phyloP scores from a whole-genome alignment of 306 rosid genomes.

The Quercus alba region DNA sequence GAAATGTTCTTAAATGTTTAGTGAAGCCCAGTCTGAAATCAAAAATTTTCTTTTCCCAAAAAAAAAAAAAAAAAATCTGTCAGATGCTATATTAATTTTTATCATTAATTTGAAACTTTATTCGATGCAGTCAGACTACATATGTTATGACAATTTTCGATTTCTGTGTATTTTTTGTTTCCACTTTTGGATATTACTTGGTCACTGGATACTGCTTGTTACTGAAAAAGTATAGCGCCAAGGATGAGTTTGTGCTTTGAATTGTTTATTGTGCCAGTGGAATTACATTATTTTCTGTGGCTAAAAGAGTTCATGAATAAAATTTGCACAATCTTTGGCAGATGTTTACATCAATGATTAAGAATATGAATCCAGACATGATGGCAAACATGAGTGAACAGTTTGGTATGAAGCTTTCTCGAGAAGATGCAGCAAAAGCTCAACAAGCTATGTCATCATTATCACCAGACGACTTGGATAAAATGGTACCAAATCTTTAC shows the following conservation, averaged over 20 bases:
- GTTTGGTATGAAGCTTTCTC: constrained; percentile 83
- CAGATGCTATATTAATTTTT: too few species aligned
- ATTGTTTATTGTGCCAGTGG: neutral
- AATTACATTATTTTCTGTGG: neutral
- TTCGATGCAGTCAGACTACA: neutral
- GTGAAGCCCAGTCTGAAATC: too few species aligned
- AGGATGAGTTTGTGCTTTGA: neutral
- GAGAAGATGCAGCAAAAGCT: constrained; percentile 84
- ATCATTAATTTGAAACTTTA: too few species aligned
- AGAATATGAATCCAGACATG: constrained; percentile 95
- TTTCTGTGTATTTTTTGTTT: neutral
- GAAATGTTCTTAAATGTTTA: too few species aligned
- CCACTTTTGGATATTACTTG: neutral
- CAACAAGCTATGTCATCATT: constrained; percentile 86
- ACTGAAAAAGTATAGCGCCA: neutral
- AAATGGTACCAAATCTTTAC: constrained; percentile 55
- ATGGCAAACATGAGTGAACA: constrained; percentile 96
- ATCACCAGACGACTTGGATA: constrained; percentile 80
- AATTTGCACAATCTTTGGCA: constrained; percentile 29
- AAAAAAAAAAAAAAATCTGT: too few species aligned
- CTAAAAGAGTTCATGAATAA: neutral
- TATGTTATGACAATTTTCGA: neutral
- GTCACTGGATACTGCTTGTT: neutral
- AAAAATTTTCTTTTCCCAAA: too few species aligned
- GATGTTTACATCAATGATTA: constrained; percentile 91